Evolutionary conservation across 805 yeast genomes (phyloP), one percentile per base, ranked within the genome.

Genomic region (Saturnispora diversa): DNA sequence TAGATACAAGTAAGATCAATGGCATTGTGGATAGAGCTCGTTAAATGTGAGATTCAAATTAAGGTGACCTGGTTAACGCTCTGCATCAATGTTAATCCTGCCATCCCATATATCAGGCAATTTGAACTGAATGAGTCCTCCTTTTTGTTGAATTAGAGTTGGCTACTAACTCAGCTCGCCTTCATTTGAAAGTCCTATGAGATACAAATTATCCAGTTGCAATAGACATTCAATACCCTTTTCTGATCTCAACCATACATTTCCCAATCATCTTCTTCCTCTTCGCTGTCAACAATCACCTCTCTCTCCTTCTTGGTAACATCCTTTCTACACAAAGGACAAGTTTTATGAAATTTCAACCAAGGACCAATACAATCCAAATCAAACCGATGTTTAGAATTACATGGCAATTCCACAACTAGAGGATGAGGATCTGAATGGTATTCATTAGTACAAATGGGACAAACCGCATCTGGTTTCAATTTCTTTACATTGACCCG

Each of bases 311-410:
- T 73, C 38, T 68, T 72, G 16, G 73, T 56, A 20, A 88, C 74
- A 53, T 86, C 80, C 45, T 72, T 75, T 48, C 97, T 68, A 55
- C 97, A 90, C 52, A 90, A 59, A 0, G 97, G 97, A 54, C 97
- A 88, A 0, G 85, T 80, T 2, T 72, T 64, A 50, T 81, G 76
- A 38, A 77, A 65, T 47, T 75, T 74, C 39, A 90, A 66, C 97
- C 97, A 88, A 0, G 94, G 92, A 0, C 82, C 80, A 28, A 90
- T 77, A 57, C 97, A 88, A 50, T 90, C 97, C 48, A 87, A 65
- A 56, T 88, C 97, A 59, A 84, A 88, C 31, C 70, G 70, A 58
- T 88, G 97, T 27, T 66, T 70, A 6, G 62, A 55, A 29, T 69
- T 66, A 59, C 97, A 88, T 3, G 80, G 80, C 20, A 88, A 66